Evolutionary conservation across 257 asterid species (phyloP), one percentile per base, ranked within the genome.

Genomic region (Solanum etuberosum): DNA sequence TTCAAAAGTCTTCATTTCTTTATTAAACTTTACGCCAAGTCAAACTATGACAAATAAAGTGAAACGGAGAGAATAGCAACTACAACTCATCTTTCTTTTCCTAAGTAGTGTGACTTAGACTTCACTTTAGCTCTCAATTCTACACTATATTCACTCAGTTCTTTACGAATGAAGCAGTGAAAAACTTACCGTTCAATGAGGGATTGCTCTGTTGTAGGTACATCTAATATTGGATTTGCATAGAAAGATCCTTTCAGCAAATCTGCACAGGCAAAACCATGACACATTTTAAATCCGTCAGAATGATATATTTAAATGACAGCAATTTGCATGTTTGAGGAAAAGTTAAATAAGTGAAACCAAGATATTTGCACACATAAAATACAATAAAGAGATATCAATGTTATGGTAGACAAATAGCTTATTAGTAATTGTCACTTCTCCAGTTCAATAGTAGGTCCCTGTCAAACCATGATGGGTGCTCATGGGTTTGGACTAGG

Each of bases 221-320:
- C 84, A 88, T 96, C 98, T 32, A 91, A 87, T 86, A 94, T 82
- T 51, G 98, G 99, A 92, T 95, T 96, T 65, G 98, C 98, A 70
- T 96, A 96, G 89, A 92, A 95, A 82, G 99, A 95, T 88, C 99
- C 98, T 91, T 96, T 96, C 92, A 94, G 72, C 90, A 90, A 86
- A 92, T 96, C 98, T 96, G 97, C 90, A 85, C 78, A 90, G 70
- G 54, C 31, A 48, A 83, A 82, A 32, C 77, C 40, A 70, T 70
- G 77, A 70, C 4, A 13, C n/a, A 31, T 70, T 70, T 70, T 16
- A 31, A 70, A 70, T 70, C 40, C 25, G n/a, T 70, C 25, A 32
- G 37, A 32, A 70, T 8, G 25, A 32, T 32, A 32, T 31, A 70
- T 32, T 70, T 16, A 31, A 70, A 70, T 14, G 7, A 70, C 42